phyloP scores from a whole-genome alignment of 352 stramenopile genomes.

The Phytophthora citricola region DNA sequence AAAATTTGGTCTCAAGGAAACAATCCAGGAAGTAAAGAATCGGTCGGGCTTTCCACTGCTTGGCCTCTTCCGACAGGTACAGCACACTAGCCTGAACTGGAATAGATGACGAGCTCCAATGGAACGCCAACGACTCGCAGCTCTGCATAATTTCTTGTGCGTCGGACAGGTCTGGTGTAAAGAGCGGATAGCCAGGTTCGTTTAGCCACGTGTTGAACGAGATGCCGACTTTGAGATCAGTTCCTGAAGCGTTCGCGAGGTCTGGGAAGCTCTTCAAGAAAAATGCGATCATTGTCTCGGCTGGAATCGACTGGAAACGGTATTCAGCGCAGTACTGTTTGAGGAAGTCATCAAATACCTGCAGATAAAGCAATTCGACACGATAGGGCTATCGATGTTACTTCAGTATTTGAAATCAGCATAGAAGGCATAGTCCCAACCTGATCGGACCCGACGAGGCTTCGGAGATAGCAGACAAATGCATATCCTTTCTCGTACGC shows the following conservation, averaged over 20 bases:
- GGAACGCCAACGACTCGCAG: slow-evolving; percentile 68
- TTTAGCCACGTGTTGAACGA: slow-evolving; percentile 78
- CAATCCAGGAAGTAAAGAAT: slow-evolving; percentile 79
- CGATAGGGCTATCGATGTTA: neutral
- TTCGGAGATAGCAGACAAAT: slow-evolving; percentile 80
- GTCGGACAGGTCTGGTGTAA: slow-evolving; percentile 66
- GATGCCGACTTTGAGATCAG: slow-evolving; percentile 66
- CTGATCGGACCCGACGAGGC: slow-evolving; percentile 67
- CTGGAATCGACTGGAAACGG: slow-evolving; percentile 78
- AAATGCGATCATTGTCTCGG: slow-evolving; percentile 73
- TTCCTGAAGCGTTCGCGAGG: slow-evolving; percentile 45
- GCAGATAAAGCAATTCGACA: neutral
- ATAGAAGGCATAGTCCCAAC: slow-evolving; percentile 25
- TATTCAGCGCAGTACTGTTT: slow-evolving; percentile 70
- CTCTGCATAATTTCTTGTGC: slow-evolving; percentile 74
- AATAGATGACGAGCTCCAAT: slow-evolving; percentile 59
- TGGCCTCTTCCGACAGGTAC: slow-evolving; percentile 66
- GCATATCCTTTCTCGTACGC: slow-evolving; percentile 86
- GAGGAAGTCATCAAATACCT: slow-evolving; percentile 79
- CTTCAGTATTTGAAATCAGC: neutral
- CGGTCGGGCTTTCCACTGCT: slow-evolving; percentile 63
- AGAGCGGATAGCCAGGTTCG: slow-evolving; percentile 63
- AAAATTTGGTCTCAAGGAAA: slow-evolving; percentile 57
- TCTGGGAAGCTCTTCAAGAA: slow-evolving; percentile 75
- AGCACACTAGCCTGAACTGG: slow-evolving; percentile 70